Conservation (phyloP, 2,329 filamentous ascomycete genomes). For the Fusarium metavorans region DNA sequence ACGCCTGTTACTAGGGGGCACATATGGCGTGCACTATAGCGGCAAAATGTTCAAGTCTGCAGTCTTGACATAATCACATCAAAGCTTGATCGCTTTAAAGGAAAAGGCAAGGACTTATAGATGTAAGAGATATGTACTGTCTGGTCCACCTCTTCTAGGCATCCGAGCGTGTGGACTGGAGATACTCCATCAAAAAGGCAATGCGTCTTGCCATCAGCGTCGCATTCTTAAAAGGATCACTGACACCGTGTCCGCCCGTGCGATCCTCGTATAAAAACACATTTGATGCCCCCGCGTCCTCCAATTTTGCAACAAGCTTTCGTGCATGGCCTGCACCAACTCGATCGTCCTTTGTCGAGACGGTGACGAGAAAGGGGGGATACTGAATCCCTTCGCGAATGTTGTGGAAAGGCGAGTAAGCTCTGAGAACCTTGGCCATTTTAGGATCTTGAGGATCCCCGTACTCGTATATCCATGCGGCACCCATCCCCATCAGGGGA, state of each 20-base stretch:
- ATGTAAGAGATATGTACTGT: not conserved
- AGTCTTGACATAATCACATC: not conserved
- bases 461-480: not conserved
- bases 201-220: not conserved
- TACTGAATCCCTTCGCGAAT: not conserved
- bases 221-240: not conserved
- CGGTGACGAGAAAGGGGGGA: not conserved
- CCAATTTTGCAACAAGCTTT: not conserved
- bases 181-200: not conserved
- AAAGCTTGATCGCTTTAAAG: not conserved
- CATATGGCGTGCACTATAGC: not conserved
- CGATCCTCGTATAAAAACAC: not conserved
- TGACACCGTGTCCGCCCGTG: not conserved
- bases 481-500: not conserved
- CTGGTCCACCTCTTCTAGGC: not conserved
- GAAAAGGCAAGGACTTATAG: not conserved
- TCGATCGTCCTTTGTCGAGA: not conserved
- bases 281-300: not conserved
- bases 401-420: not conserved
- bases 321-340: not conserved
- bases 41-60: not conserved
- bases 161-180: not conserved
- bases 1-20: not conserved
- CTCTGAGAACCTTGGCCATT: not conserved
- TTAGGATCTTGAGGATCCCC: not conserved